These are phyloP conservation scores for Meira miltonrushii DNA, from an alignment of 1,284 basidiomycete species.

Conservation along the genomic window DNA sequence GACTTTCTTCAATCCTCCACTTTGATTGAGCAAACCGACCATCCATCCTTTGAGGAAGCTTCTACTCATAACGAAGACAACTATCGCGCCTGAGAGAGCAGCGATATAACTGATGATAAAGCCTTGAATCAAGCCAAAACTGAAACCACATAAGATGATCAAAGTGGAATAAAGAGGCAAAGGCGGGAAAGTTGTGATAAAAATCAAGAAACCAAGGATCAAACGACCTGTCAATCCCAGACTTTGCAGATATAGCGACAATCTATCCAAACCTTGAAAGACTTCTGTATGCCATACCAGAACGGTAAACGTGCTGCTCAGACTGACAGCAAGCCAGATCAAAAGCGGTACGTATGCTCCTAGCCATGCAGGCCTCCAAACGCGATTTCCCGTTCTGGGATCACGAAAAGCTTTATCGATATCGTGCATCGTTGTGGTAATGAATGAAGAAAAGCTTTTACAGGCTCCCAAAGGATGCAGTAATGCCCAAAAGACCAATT, in stretches of 20 bases:
- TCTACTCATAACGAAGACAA: constrained; percentile 71
- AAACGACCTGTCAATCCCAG: constrained; percentile 36
- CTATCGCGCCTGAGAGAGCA: constrained; percentile 71
- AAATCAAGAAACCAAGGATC: constrained; percentile 45
- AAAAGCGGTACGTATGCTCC: constrained; percentile 51
- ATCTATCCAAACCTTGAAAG: constrained; percentile 39
- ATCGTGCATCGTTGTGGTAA: constrained; percentile 20
- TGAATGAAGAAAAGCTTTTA: constrained; percentile 19
- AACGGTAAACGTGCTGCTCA: constrained; percentile 45
- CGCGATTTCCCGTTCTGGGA: constrained; percentile 35
- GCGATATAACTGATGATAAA: constrained; percentile 75
- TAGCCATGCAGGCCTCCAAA: constrained; percentile 47
- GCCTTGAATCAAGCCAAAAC: constrained; percentile 73
- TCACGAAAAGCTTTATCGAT: constrained; percentile 46
- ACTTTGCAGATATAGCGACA: constrained; percentile 36
- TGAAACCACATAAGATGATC: constrained; percentile 79
- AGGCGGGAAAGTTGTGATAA: constrained; percentile 59
- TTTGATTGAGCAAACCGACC: constrained; percentile 64
- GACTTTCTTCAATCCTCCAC: constrained; percentile 55
- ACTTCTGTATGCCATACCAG: constrained; percentile 51
- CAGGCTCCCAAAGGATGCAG: constrained; percentile 7
- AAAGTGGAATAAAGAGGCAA: constrained; percentile 79
- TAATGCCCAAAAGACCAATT: constrained; percentile 8
- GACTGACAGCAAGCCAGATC: constrained; percentile 51
- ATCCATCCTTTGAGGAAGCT: constrained; percentile 66